phyloP scores from a whole-genome alignment of 305 asterid genomes.

The Lippia alba region DNA sequence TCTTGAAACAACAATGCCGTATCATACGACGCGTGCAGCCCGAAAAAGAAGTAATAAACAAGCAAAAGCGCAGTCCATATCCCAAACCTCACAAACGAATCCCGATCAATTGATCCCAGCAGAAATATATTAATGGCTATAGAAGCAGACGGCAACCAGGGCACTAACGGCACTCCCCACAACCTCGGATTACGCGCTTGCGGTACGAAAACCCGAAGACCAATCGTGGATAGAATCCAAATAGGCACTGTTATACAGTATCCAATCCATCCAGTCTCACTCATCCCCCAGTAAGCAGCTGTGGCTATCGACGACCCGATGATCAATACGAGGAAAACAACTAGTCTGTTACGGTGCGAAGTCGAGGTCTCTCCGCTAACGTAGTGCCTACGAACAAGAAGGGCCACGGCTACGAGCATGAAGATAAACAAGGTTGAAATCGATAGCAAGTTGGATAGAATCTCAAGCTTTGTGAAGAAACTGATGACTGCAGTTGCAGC shows the following conservation, averaged over 20 bases:
- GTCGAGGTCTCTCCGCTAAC: background rate
- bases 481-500: background rate
- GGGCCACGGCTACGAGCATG: conserved; percentile 30
- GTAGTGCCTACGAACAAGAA: background rate
- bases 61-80: background rate
- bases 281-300: background rate
- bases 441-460: conserved; percentile 33
- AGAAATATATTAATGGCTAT: background rate
- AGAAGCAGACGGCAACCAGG: background rate
- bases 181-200: background rate
- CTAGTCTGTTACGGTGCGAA: background rate
- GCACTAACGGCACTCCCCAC: conserved; percentile 10
- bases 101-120: background rate
- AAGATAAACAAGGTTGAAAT: conserved; percentile 54
- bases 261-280: background rate
- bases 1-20: background rate
- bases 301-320: background rate
- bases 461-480: background rate
- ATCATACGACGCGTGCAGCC: conserved; percentile 1
- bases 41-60: background rate
- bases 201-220: background rate
- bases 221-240: background rate
- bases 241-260: background rate
- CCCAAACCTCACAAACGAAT: background rate
- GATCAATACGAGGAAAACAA: background rate